Evolutionary conservation across 2,329 filamentous ascomycete genomes (phyloP).

Genomic region (Rhytidhysteron rufulum): DNA sequence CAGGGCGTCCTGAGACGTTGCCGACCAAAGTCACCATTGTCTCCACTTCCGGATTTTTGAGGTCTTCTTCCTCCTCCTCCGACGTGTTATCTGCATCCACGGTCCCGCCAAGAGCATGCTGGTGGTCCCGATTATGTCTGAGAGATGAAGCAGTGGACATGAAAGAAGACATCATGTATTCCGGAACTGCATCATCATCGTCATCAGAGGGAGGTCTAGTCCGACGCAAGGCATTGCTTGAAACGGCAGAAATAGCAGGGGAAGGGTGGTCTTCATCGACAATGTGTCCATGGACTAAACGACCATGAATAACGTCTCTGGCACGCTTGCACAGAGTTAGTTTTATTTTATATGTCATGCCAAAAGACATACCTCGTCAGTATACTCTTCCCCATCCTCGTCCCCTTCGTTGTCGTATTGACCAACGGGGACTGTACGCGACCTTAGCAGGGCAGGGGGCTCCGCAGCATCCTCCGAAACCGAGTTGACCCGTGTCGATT

Average conservation of each 20-base stretch:
- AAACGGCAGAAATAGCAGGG: constrained; percentile 62
- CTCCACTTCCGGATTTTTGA: constrained; percentile 75
- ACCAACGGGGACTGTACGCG: constrained; percentile 17
- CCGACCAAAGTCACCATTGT: constrained; percentile 97
- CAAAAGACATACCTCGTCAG: constrained; percentile 57
- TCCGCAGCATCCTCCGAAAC: constrained; percentile 27
- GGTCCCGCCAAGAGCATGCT: constrained; percentile 73
- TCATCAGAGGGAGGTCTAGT: constrained; percentile 43
- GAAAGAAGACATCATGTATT: constrained; percentile 79
- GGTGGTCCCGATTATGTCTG: constrained; percentile 39
- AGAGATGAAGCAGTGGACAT: constrained; percentile 77
- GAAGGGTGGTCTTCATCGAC: constrained; percentile 92
- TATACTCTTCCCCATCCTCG: constrained; percentile 49
- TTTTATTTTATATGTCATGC: not conserved
- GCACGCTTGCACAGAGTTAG: constrained; percentile 52
- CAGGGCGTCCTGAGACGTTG: constrained; percentile 80
- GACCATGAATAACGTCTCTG: constrained; percentile 84
- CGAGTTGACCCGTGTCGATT: constrained; percentile 31
- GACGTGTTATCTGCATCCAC: constrained; percentile 78
- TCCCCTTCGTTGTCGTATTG: constrained; percentile 16
- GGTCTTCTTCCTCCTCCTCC: constrained; percentile 90
- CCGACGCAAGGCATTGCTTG: constrained; percentile 52
- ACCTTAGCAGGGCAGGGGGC: constrained; percentile 14
- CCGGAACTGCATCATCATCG: constrained; percentile 55
- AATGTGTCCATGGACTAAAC: constrained; percentile 88